A percentile compares a stretch with the other conserved stretches of the same genome.
These are phyloP conservation scores for Phytophthora agathidicida DNA, from an alignment of 352 stramenopile genomes.

Conservation along the genomic window DNA sequence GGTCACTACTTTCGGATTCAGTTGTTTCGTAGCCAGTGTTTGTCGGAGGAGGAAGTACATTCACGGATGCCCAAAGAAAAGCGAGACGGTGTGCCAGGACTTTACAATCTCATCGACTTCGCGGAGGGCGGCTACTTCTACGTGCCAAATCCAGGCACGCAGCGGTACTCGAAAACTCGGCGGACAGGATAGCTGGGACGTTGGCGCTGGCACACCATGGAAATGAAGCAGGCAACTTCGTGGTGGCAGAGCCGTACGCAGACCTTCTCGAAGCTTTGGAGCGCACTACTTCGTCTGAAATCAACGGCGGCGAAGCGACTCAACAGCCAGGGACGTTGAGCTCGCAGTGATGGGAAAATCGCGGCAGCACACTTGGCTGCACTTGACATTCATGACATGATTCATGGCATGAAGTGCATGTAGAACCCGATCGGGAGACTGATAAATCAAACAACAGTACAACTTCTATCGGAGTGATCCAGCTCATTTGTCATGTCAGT, in stretches of 20 bases:
- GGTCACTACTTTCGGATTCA: too few species aligned
- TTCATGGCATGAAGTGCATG: too few species aligned
- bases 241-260: slow-evolving; percentile 59
- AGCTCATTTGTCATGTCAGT: too few species aligned
- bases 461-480: too few species aligned
- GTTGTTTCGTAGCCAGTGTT: slow-evolving; percentile 79
- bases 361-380: too few species aligned
- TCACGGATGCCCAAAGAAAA: slow-evolving; percentile 41
- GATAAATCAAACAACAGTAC: too few species aligned
- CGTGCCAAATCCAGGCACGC: slow-evolving; percentile 64
- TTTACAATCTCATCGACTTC: slow-evolving; percentile 73
- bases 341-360: neutral
- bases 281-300: slow-evolving; percentile 47
- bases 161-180: slow-evolving; percentile 65
- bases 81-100: slow-evolving; percentile 51
- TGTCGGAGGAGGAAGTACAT: slow-evolving; percentile 57
- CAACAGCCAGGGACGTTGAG: slow-evolving; percentile 1
- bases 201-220: slow-evolving; percentile 67
- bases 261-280: slow-evolving; percentile 54
- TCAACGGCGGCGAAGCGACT: slow-evolving; percentile 54
- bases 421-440: too few species aligned
- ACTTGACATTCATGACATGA: neutral
- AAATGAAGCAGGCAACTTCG: slow-evolving; percentile 54
- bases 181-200: slow-evolving; percentile 43
- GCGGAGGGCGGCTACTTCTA: slow-evolving; percentile 70